These are phyloP conservation scores for Clonostachys chloroleuca DNA, from an alignment of 2,329 filamentous ascomycete species.

Conservation along the genomic window DNA sequence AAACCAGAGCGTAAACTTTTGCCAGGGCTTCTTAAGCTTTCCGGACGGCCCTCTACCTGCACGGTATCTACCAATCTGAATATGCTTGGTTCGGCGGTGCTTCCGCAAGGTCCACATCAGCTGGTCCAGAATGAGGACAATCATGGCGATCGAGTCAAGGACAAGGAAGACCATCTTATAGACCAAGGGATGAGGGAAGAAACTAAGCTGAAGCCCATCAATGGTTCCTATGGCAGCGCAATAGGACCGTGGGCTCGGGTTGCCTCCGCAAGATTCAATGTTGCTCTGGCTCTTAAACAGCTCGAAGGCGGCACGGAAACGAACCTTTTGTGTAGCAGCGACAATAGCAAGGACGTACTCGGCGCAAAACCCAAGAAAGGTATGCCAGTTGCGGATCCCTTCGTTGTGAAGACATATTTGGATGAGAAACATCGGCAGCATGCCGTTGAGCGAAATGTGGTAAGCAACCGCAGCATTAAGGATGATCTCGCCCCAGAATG, in stretches of 20 bases:
- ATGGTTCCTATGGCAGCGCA: conserved; percentile 26
- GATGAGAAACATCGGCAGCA: conserved; percentile 29
- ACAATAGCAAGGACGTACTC: conserved; percentile 30
- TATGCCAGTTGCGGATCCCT: conserved; percentile 32
- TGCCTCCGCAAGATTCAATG: conserved; percentile 23
- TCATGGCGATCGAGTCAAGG: conserved; percentile 27
- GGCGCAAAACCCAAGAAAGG: conserved; percentile 29
- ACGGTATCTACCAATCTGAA: conserved; percentile 20
- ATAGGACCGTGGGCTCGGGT: conserved; percentile 30
- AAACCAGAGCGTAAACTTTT: conserved; percentile 19
- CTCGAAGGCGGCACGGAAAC: conserved; percentile 23
- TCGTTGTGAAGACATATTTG: conserved; percentile 31
- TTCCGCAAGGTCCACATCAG: conserved; percentile 28
- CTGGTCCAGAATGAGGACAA: conserved; percentile 24
- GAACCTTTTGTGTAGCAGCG: conserved; percentile 27
- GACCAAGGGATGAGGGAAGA: conserved; percentile 28
- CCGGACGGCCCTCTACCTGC: conserved; percentile 22
- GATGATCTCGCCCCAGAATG: conserved; percentile 31
- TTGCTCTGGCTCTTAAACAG: conserved; percentile 23
- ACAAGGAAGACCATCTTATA: conserved; percentile 30
- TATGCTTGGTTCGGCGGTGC: conserved; percentile 21
- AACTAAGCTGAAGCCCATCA: conserved; percentile 23
- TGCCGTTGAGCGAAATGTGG: conserved; percentile 28
- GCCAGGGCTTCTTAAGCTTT: conserved; percentile 17
- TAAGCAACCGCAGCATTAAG: conserved; percentile 29